Conservation (phyloP, 352 stramenopile species). For the Phytopythium litorale region DNA sequence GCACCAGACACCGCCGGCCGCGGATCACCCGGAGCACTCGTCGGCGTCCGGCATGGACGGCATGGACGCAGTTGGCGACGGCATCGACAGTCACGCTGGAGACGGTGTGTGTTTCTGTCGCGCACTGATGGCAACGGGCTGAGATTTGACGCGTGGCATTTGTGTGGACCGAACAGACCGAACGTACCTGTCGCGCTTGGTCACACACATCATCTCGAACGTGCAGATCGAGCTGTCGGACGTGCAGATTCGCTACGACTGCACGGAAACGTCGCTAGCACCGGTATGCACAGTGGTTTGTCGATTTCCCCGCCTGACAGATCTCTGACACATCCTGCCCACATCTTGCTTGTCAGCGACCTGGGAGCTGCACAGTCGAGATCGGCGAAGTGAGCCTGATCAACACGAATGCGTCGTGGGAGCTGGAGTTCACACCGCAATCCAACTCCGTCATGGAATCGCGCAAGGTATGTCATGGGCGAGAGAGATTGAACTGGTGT, state of each 20-base stretch:
- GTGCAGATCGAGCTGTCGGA: constrained; percentile 83
- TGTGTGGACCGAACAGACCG: constrained; percentile 30
- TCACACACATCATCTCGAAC: constrained; percentile 84
- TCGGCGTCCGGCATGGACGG: constrained; percentile 14
- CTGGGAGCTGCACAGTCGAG: constrained; percentile 65
- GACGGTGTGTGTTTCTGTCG: constrained; percentile 3
- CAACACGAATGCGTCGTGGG: constrained; percentile 75
- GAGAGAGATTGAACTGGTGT: not conserved
- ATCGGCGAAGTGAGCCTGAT: constrained; percentile 61
- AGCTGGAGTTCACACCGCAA: constrained; percentile 69
- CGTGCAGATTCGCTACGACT: constrained; percentile 84
- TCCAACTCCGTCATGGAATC: constrained; percentile 76
- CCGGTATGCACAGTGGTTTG: constrained; percentile 30
- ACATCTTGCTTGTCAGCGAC: constrained; percentile 29
- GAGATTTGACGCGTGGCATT: not conserved
- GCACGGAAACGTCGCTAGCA: constrained; percentile 49
- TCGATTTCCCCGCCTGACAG: not conserved
- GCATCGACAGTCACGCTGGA: not conserved
- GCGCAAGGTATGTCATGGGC: constrained; percentile 48
- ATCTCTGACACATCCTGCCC: not conserved
- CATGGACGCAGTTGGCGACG: constrained; percentile 10
- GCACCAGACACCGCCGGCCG: constrained; percentile 44
- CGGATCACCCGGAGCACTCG: constrained; percentile 7
- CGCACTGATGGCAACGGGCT: not conserved
- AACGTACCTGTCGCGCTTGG: constrained; percentile 78